Base-by-base conservation (phyloP, 768 basidiomycete species). In the Thelephora ganbajun region DNA sequence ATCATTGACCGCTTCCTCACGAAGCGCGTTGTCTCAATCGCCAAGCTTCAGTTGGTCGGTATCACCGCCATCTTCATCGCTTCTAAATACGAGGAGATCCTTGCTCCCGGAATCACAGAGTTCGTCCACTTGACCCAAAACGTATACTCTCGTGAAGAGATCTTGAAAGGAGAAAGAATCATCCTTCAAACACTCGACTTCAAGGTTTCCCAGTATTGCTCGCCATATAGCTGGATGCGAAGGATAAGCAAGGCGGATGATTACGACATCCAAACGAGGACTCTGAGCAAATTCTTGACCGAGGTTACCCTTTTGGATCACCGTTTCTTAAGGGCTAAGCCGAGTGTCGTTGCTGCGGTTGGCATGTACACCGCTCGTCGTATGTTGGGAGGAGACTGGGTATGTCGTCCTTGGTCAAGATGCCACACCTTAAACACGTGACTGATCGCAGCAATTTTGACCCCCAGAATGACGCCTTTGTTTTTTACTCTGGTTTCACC, bases 41-140 rank as follows among this genome's bases (percentile, higher is more conserved):
- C 77, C 51, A 93, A 92, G 62, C 74, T 94, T 33, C 93, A 96
- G 62, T 82, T 99, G 22, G 96, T 99, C 48, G 96, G 96, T 22
- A 87, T 99, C 51, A 96, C 93, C 0, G 94, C 96, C 43, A 93
- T 99, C 86, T 98, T 98, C 71, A 83, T 99, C 55, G 96, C 96
- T 0, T 84, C 91, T 49, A 99, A 99, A 66, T 99, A 98, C 69
- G 96, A 99, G 66, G 96, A 99, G 65, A 97, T 99, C 59, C 74
- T 99, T 49, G 94, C 96, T 0, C 96, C 96, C 0, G 84, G 83
- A 5, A 90, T 93, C 14, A 91, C 96, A n/a, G 94, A 97, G 64
- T 99, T 98, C 57, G 92, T 96, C 51, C 90, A 76, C 73, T 92
- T 99, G 88, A 94, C 94, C 16, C 90, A 98, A 65, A 86, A 84